phyloP scores from a whole-genome alignment of 768 basidiomycete genomes.

The Suillus variegatus region DNA sequence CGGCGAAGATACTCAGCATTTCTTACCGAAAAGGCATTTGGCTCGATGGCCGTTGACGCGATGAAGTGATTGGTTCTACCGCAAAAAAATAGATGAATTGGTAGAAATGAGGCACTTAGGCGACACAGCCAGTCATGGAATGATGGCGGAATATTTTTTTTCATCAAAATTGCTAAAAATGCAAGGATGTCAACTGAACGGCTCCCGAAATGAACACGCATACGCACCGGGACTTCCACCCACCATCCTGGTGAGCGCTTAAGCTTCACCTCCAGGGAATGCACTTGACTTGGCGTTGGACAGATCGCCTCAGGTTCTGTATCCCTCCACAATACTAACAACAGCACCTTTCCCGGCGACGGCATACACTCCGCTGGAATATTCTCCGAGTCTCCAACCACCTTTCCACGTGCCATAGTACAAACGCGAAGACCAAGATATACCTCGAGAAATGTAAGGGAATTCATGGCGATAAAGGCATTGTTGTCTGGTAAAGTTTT shows the following conservation, averaged over 20 bases:
- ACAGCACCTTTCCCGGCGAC: neutral
- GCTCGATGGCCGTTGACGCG: neutral
- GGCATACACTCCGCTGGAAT: neutral
- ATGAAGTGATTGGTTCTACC: neutral
- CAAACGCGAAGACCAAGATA: neutral
- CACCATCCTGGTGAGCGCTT: no score
- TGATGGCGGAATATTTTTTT: no score
- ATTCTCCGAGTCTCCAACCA: neutral
- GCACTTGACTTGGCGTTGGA: neutral
- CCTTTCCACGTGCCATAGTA: neutral
- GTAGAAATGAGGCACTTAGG: neutral
- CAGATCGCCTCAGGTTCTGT: neutral
- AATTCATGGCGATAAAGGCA: neutral
- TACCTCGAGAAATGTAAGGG: neutral
- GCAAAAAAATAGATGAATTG: neutral
- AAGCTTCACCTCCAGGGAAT: no score
- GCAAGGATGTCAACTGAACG: no score
- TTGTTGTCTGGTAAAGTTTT: neutral
- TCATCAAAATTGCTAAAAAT: no score
- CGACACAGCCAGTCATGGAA: neutral
- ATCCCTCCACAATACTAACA: constrained; percentile 5
- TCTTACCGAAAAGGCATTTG: neutral
- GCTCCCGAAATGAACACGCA: no score
- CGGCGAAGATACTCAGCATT: no score
- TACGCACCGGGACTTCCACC: no score